phyloP scores from a whole-genome alignment of 2,329 filamentous ascomycete genomes.

The Neurospora sp. region DNA sequence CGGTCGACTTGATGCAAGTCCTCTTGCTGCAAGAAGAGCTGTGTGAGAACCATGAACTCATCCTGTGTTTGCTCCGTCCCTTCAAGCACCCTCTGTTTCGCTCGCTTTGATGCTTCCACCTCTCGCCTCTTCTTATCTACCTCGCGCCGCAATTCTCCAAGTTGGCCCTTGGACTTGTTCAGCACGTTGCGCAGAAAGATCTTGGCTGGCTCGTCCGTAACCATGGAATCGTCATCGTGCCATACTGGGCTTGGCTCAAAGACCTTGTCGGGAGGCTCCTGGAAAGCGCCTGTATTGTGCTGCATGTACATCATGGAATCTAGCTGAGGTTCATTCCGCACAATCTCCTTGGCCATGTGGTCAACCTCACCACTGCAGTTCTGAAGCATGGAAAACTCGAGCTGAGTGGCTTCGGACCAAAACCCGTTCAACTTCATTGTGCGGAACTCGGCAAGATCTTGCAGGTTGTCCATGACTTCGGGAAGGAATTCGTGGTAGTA shows the following conservation, averaged over 20 bases:
- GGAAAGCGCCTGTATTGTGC: constrained; percentile 75
- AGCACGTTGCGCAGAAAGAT: constrained; percentile 86
- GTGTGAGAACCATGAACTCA: constrained; percentile 72
- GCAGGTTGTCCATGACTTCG: constrained; percentile 83
- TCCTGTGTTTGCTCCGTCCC: constrained; percentile 74
- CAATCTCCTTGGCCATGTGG: constrained; percentile 69
- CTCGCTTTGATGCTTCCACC: constrained; percentile 64
- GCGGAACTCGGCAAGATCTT: constrained; percentile 86
- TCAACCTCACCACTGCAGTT: constrained; percentile 63
- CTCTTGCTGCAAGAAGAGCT: constrained; percentile 79
- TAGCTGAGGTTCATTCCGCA: constrained; percentile 75
- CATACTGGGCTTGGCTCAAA: constrained; percentile 96
- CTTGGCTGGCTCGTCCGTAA: constrained; percentile 78
- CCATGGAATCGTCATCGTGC: constrained; percentile 85
- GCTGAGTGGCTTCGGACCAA: constrained; percentile 69
- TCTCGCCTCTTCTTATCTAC: constrained; percentile 80
- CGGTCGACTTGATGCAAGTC: constrained; percentile 75
- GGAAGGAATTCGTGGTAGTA: constrained; percentile 97
- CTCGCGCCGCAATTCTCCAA: constrained; percentile 71
- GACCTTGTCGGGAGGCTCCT: constrained; percentile 71
- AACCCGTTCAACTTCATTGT: constrained; percentile 74
- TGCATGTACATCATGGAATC: constrained; percentile 98
- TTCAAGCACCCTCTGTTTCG: constrained; percentile 67
- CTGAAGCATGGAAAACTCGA: constrained; percentile 72
- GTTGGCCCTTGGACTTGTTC: constrained; percentile 76